phyloP scores from a whole-genome alignment of 495 filamentous ascomycete genomes.

The Tuber borchii region DNA sequence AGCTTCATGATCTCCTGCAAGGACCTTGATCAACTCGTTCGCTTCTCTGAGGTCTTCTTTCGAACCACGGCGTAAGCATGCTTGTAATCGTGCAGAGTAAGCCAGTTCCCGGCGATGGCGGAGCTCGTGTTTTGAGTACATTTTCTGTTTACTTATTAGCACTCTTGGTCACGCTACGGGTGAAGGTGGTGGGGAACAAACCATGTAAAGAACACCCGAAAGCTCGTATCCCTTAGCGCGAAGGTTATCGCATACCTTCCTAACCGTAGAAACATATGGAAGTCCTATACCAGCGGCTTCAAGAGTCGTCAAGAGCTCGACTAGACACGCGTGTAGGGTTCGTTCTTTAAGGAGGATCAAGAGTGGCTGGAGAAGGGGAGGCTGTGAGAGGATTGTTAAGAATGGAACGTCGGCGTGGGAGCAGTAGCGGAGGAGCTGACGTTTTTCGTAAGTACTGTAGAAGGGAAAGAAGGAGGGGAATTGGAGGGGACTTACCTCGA shows the following conservation, averaged over 20 bases:
- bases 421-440: not conserved
- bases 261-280: not conserved
- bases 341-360: not conserved
- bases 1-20: not conserved
- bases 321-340: not conserved
- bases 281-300: not conserved
- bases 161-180: not conserved
- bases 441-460: not conserved
- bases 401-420: not conserved
- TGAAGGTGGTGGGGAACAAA: not conserved
- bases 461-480: not conserved
- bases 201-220: not conserved
- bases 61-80: not conserved
- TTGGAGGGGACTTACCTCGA: not conserved
- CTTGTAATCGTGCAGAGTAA: not conserved
- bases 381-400: not conserved
- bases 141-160: not conserved
- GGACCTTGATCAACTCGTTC: not conserved
- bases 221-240: not conserved
- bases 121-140: not conserved
- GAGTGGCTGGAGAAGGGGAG: not conserved
- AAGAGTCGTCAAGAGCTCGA: not conserved
- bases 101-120: not conserved
- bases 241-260: not conserved
- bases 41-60: conserved; percentile 1